A percentile compares a stretch with the other conserved stretches of the same genome.
Evolutionary conservation across 768 basidiomycete species (phyloP).

Genomic region (Rhizopogon roseolus): DNA sequence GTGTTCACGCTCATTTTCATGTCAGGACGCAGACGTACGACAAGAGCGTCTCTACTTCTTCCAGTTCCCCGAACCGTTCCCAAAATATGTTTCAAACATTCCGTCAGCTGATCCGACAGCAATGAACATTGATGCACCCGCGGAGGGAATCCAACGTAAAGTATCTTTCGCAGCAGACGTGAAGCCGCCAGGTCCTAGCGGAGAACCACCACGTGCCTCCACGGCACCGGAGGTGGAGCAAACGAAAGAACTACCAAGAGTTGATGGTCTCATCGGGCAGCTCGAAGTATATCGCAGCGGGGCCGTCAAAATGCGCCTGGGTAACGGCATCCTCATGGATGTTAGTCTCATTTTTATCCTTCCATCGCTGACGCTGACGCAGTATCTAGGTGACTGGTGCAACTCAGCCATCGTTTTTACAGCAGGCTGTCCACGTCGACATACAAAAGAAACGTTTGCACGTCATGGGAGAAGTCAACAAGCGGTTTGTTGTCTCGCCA

Average conservation of each 20-base stretch:
- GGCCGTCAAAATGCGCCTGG: conserved; percentile 79
- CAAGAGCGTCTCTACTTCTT: conserved; percentile 81
- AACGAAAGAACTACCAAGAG: conserved; percentile 30
- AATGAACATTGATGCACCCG: conserved; percentile 29
- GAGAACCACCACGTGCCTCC: conserved; percentile 16
- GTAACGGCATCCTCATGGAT: conserved; percentile 78
- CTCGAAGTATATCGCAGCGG: conserved; percentile 86
- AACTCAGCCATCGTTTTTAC: conserved; percentile 82
- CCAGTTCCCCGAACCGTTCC: conserved; percentile 87
- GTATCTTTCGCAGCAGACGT: conserved; percentile 65
- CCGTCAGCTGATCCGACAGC: conserved; percentile 24
- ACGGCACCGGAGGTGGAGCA: conserved; percentile 12
- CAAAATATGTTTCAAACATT: conserved; percentile 50
- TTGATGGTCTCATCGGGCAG: conserved; percentile 80
- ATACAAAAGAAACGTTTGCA: conserved; percentile 49
- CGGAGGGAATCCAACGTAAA: conserved; percentile 35
- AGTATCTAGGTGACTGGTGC: conserved; percentile 65
- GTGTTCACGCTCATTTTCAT: neutral
- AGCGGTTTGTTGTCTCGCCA: conserved; percentile 80
- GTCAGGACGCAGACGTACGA: conserved; percentile 43
- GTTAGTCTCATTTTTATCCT: conserved; percentile 34
- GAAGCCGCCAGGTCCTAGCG: conserved; percentile 38
- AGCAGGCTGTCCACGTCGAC: conserved; percentile 80
- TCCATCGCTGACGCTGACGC: neutral
- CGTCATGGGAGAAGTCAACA: conserved; percentile 84